Base-by-base conservation (phyloP, 1,284 basidiomycete genomes). In the Rhodotorula sp. region DNA sequence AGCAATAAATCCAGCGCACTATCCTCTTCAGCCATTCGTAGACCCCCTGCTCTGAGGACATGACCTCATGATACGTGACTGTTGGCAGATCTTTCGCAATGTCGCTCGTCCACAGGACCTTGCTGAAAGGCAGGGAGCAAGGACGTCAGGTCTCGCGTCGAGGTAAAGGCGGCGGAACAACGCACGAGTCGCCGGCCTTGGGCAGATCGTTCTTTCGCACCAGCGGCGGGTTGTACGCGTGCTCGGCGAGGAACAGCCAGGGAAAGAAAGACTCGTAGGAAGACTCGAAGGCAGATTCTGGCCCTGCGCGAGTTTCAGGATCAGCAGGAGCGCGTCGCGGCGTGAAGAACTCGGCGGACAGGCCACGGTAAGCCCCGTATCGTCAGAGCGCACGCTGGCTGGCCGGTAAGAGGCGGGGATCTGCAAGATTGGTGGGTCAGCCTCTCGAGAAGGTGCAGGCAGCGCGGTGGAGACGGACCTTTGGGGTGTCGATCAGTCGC, bases 11-110 rank as follows among this genome's bases (percentile, higher is more conserved):
- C 45, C 14, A 21, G 85, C 88, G 77, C 74, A 93, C 93, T 61
- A 97, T 87, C 78, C 91, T 90, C 52, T 87, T 85, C 21, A 97
- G 81, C 90, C 93, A 94, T 75, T 89, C 88, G 78, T 89, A 88
- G 7, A 97, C 83, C 0, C 90, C 93, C 46, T 82, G 76, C 57
- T 91, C 89, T 64, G 87, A 86, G 21, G 82, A 82, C 89, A 95
- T 94, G 1, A 89, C 88, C 64, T 91, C 88, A 46, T 89, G 86
- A 75, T 91, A 93, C 0, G 84, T 80, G 4, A 97, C 87, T 0
- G 86, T 88, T 3, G 95, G 95, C 1, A 92, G 91, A 1, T 87
- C 85, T 67, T 88, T 83, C 23, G 86, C 84, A 54, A 97, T 94
- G 72, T 87, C 88, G 21, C 88, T 86, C 8, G 90, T 90, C 93